Base-by-base conservation (phyloP, 495 filamentous ascomycete species). In the Glutinoglossum americanum region DNA sequence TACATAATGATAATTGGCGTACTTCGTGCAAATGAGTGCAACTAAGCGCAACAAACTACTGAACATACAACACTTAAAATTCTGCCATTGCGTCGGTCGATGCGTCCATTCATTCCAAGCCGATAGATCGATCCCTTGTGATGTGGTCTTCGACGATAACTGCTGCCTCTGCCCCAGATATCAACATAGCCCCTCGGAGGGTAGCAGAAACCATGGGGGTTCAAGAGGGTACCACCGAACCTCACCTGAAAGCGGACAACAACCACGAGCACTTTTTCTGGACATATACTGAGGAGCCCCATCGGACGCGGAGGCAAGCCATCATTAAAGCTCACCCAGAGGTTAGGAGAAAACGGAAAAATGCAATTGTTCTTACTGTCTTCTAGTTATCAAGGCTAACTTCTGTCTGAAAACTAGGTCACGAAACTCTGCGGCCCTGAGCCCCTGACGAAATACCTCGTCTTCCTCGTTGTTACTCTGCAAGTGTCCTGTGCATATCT, bases 251-350 rank as follows among this genome's bases (percentile, higher is more conserved):
- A 32, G 26, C 2, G n/a, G 33, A 56, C 11, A 19, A 55, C 17
- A 6, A 55, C 15, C 28, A 28, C 13, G 51, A 60, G 13, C 15
- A 73, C 44, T 84, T 84, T 70, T 82, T 88, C 69, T 94, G 94
- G 93, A 94, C 93, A 28, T 96, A 97, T 63, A 95, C 92, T 9
- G 93, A 99, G 71, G 93, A 99, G 71, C 93, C 93, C 47, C 93
- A 99, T 70, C 79, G 87, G 59, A 90, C 92, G 44, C 72, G 93
- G 64, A 77, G 93, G 57, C 74, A 85, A 58, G 87, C 88, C 58
- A 99, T 99, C 63, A 96, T 99, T 72, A 96, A 95, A 73, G 93
- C 93, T 26, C 90, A 99, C 68, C 93, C 93, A 51, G 89, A 97
- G 78, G 92, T 94, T n/a, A n/a, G n/a, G 75, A 55, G 37, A 41